phyloP scores from a whole-genome alignment of 768 basidiomycete species.

The Rhodotorula graminis region DNA sequence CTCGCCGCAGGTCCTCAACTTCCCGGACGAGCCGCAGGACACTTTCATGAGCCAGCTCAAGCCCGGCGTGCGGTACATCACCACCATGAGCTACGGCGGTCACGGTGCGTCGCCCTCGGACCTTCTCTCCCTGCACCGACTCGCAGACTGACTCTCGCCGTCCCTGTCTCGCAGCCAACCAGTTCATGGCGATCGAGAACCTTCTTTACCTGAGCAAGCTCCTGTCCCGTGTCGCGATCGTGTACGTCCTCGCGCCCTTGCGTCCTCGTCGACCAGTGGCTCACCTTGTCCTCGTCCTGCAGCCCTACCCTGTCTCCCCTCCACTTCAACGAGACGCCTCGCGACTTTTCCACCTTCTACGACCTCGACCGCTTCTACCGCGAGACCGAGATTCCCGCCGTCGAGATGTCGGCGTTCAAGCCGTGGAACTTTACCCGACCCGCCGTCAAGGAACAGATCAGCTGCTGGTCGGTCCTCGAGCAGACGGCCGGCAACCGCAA shows the following conservation, averaged over 20 bases:
- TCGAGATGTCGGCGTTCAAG: slow-evolving; percentile 21
- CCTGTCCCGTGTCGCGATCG: slow-evolving; percentile 26
- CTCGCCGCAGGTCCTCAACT: background rate
- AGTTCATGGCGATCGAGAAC: slow-evolving; percentile 36
- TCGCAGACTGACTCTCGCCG: background rate
- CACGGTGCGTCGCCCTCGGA: slow-evolving; percentile 18
- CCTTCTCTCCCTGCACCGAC: background rate
- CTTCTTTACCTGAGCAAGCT: slow-evolving; percentile 32
- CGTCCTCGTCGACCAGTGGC: background rate
- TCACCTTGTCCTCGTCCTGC: background rate
- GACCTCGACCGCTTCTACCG: slow-evolving; percentile 30
- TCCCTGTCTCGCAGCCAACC: slow-evolving; percentile 20
- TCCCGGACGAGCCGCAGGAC: slow-evolving; percentile 13
- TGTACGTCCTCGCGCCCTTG: background rate
- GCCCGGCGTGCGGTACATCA: slow-evolving; percentile 23
- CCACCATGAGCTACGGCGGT: slow-evolving; percentile 26
- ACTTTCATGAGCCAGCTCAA: slow-evolving; percentile 13
- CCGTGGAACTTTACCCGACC: background rate
- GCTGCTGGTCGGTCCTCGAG: slow-evolving; percentile 35
- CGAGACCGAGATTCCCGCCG: slow-evolving; percentile 17
- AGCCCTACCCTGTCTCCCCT: slow-evolving; percentile 31
- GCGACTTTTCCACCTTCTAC: slow-evolving; percentile 27
- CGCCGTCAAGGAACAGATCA: slow-evolving; percentile 6
- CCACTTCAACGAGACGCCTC: slow-evolving; percentile 24
- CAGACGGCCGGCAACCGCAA: slow-evolving; percentile 2